Evolutionary conservation across 192 early-diverging fungal genomes (phyloP).

Genomic region (Podila verticillata): DNA sequence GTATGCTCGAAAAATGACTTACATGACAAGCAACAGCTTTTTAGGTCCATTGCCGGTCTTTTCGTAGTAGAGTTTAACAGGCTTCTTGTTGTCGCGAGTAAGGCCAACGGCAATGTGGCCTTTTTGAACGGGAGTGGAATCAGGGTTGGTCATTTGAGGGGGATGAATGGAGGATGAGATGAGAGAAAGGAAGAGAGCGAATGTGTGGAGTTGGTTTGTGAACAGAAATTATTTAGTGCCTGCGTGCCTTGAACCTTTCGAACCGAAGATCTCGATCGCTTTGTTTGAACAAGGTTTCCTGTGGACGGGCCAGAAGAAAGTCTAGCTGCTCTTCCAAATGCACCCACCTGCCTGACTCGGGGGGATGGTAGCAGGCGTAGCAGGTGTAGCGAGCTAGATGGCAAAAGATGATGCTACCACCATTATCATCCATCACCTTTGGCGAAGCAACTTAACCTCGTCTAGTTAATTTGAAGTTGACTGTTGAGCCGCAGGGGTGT

Average conservation of each 20-base stretch:
- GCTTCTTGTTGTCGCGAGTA: conserved; percentile 34
- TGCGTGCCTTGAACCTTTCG: not conserved
- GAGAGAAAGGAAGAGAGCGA: not conserved
- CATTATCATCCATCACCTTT: too few species aligned
- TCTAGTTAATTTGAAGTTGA: too few species aligned
- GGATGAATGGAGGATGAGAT: not conserved
- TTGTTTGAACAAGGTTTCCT: not conserved
- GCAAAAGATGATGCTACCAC: too few species aligned
- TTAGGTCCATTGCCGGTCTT: conserved; percentile 76
- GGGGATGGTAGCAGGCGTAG: too few species aligned
- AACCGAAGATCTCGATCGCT: not conserved
- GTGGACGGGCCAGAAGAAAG: not conserved
- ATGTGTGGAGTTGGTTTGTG: too few species aligned
- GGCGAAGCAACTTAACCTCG: too few species aligned
- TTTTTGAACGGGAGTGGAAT: conserved; percentile 14
- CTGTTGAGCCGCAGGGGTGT: too few species aligned
- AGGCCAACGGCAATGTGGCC: conserved; percentile 55
- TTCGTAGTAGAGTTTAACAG: conserved; percentile 82
- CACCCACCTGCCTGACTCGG: too few species aligned
- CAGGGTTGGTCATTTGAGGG: not conserved
- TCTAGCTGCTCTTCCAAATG: not conserved
- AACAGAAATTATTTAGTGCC: too few species aligned
- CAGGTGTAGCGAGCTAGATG: too few species aligned
- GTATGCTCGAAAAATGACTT: too few species aligned
- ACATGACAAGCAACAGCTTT: conserved; percentile 76